Conservation (phyloP, 352 stramenopile species). For the Globisporangium middletonii region DNA sequence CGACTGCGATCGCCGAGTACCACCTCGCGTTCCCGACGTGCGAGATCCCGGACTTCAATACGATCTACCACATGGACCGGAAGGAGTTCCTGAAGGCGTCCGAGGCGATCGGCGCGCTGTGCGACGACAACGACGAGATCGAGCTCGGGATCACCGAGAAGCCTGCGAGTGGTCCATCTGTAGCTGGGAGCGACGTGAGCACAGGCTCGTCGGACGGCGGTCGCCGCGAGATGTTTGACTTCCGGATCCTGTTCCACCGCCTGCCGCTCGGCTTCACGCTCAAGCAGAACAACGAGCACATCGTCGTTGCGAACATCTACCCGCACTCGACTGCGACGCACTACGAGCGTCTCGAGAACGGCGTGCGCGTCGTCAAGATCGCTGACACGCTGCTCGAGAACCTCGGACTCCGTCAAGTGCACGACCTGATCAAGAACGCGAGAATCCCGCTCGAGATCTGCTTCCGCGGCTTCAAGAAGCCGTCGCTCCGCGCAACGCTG, state of each 20-base stretch:
- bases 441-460: conserved; percentile 57
- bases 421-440: conserved; percentile 80
- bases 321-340: conserved; percentile 68
- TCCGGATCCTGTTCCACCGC: conserved; percentile 78
- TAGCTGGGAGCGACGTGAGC: conserved; percentile 19
- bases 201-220: conserved; percentile 15
- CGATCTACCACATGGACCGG: conserved; percentile 59
- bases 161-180: conserved; percentile 6
- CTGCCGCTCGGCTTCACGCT: conserved; percentile 83
- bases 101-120: conserved; percentile 47
- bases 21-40: conserved; percentile 41
- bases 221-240: conserved; percentile 41
- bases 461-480: conserved; percentile 45
- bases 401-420: conserved; percentile 74
- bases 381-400: conserved; percentile 45
- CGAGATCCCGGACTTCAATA: conserved; percentile 72
- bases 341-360: conserved; percentile 61
- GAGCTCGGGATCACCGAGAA: conserved; percentile 49
- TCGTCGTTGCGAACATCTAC: conserved; percentile 82
- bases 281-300: conserved; percentile 68
- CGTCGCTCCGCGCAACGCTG: conserved; percentile 12
- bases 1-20: conserved; percentile 58
- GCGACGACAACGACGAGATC: conserved; percentile 48
- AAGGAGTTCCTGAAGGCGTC: conserved; percentile 45
- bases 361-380: conserved; percentile 74